Evolutionary conservation across 768 basidiomycete species (phyloP).

Genomic region (Phaeotremella fagi): DNA sequence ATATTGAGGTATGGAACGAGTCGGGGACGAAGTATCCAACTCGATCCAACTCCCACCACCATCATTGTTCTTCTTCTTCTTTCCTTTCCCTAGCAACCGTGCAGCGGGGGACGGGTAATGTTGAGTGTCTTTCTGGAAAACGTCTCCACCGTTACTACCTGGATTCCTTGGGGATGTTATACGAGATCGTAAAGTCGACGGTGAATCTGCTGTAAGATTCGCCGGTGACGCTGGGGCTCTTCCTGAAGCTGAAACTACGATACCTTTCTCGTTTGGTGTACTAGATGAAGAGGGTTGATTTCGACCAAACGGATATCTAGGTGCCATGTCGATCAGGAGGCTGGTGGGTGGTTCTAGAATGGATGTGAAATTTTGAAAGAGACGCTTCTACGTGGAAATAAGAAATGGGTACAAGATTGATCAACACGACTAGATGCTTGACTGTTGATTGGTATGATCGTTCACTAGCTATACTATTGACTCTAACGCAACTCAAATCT

Average conservation of each 20-base stretch:
- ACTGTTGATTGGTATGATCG: too few species aligned
- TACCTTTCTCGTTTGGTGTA: constrained; percentile 6
- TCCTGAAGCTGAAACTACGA: constrained; percentile 21
- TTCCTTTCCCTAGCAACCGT: constrained; percentile 9
- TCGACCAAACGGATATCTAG: constrained; percentile 16
- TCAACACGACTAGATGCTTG: too few species aligned
- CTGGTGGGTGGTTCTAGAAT: too few species aligned
- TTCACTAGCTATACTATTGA: too few species aligned
- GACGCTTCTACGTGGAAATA: too few species aligned
- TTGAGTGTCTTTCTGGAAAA: constrained; percentile 15
- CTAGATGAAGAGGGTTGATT: constrained; percentile 10
- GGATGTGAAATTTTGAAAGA: too few species aligned
- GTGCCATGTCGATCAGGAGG: constrained; percentile 7
- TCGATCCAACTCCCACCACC: constrained; percentile 3
- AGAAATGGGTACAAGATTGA: too few species aligned
- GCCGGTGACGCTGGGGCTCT: constrained; percentile 20
- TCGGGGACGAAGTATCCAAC: constrained; percentile 2
- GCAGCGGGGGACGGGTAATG: constrained; percentile 22
- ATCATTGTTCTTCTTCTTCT: constrained; percentile 15
- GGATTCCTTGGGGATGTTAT: constrained; percentile 20
- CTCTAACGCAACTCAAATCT: too few species aligned
- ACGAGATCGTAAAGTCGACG: constrained; percentile 21
- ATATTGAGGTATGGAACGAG: constrained; percentile 19
- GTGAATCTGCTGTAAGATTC: constrained; percentile 12
- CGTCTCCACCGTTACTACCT: neutral